A percentile compares a stretch with the other conserved stretches of the same genome.
These are phyloP conservation scores for Hawksworthiomyces lignivorus DNA, from an alignment of 2,329 filamentous ascomycete genomes.

Conservation along the genomic window DNA sequence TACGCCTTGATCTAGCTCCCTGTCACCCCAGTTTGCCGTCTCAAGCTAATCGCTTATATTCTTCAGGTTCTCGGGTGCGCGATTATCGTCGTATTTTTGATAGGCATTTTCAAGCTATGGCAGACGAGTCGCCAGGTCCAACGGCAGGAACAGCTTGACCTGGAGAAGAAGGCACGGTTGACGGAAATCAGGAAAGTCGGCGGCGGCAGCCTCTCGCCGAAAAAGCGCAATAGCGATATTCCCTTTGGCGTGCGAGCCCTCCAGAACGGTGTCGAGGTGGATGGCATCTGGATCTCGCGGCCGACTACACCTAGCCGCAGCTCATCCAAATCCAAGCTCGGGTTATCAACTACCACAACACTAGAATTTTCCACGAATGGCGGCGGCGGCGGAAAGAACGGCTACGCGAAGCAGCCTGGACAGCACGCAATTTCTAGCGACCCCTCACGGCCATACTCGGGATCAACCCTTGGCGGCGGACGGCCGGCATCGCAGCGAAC, in stretches of 20 bases:
- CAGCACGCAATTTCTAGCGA: neutral
- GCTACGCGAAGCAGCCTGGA: conserved; percentile 2
- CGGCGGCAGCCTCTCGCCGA: conserved; percentile 12
- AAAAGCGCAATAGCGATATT: conserved; percentile 47
- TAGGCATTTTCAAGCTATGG: conserved; percentile 62
- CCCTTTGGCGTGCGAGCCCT: conserved; percentile 84
- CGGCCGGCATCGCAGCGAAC: neutral
- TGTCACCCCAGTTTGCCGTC: neutral
- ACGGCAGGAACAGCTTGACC: conserved; percentile 57
- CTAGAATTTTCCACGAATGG: conserved; percentile 5
- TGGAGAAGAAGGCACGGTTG: conserved; percentile 51
- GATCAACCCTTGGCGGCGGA: conserved; percentile 2
- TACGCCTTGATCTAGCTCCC: conserved; percentile 28
- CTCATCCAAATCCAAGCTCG: conserved; percentile 14
- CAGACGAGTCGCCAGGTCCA: conserved; percentile 47
- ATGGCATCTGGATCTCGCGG: conserved; percentile 72
- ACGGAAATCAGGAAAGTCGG: conserved; percentile 47
- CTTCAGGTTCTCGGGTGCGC: conserved; percentile 61
- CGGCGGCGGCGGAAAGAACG: conserved; percentile 11
- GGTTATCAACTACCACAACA: neutral
- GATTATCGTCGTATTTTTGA: conserved; percentile 61
- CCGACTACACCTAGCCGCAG: conserved; percentile 32
- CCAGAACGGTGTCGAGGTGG: conserved; percentile 72
- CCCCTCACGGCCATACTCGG: conserved; percentile 3
- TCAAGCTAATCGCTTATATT: neutral